phyloP scores from a whole-genome alignment of 2,329 filamentous ascomycete species.

The Diaporthe helianthi region DNA sequence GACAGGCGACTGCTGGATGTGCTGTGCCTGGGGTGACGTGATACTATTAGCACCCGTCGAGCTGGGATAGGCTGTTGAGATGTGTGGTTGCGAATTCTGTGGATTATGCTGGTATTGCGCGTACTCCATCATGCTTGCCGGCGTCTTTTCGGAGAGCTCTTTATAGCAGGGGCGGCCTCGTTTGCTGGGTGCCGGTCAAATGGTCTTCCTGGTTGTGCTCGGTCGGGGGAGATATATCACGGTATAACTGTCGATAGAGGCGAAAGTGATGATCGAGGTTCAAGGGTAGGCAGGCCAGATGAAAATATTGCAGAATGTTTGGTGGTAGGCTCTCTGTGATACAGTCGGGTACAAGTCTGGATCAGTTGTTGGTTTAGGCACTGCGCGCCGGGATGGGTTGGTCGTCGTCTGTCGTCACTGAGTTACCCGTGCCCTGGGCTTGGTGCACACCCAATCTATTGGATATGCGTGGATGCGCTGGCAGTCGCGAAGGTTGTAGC shows the following conservation, averaged over 20 bases:
- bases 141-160: background rate
- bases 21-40: conserved; percentile 76
- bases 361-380: conserved; percentile 55
- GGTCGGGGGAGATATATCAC: background rate
- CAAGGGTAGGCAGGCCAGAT: background rate
- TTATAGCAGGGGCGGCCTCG: conserved; percentile 34
- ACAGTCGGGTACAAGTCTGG: conserved; percentile 39
- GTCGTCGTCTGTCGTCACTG: conserved; percentile 48
- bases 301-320: background rate
- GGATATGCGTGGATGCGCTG: conserved; percentile 68
- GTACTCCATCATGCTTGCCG: conserved; percentile 73
- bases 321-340: conserved; percentile 35
- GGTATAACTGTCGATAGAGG: background rate
- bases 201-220: background rate
- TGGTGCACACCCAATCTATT: conserved; percentile 61
- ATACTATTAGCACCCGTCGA: conserved; percentile 65
- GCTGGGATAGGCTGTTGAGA: conserved; percentile 68
- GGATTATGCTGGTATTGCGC: conserved; percentile 74
- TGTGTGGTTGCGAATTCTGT: conserved; percentile 66
- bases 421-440: conserved; percentile 53
- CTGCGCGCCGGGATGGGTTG: conserved; percentile 45
- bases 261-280: background rate
- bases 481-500: conserved; percentile 60
- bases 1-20: conserved; percentile 77
- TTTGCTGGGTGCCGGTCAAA: background rate